Conservation (phyloP, 2,329 filamentous ascomycete genomes). For the Coniochaeta prunicola region DNA sequence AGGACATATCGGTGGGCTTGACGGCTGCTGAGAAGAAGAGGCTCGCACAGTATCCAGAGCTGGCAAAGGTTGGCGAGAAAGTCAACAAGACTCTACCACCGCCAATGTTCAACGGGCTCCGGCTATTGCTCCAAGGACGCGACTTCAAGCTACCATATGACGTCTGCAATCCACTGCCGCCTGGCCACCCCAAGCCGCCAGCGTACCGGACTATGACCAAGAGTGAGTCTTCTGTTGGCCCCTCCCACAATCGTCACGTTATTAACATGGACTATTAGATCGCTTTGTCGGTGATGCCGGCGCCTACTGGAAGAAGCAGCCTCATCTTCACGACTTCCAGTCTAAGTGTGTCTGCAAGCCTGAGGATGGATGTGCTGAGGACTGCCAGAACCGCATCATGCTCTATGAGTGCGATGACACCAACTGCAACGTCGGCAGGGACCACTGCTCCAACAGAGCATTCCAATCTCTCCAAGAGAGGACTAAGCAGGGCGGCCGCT, state of each 20-base stretch:
- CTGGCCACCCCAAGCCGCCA: conserved; percentile 82
- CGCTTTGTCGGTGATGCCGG: conserved; percentile 82
- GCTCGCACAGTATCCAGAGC: conserved; percentile 38
- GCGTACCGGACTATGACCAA: conserved; percentile 90
- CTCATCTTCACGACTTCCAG: conserved; percentile 65
- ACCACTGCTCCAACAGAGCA: conserved; percentile 74
- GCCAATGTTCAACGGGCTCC: conserved; percentile 72
- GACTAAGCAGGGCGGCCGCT: conserved; percentile 72
- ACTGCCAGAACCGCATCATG: conserved; percentile 94
- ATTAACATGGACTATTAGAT: conserved; percentile 45
- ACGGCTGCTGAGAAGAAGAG: conserved; percentile 43
- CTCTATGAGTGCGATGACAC: conserved; percentile 90
- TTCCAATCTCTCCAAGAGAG: conserved; percentile 76
- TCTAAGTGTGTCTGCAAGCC: conserved; percentile 72
- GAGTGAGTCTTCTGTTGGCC: conserved; percentile 49
- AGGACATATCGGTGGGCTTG: conserved; percentile 40
- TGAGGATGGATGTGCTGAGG: conserved; percentile 77
- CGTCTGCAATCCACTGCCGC: conserved; percentile 78
- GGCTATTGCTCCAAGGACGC: conserved; percentile 61
- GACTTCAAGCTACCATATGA: conserved; percentile 89
- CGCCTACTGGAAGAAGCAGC: conserved; percentile 72
- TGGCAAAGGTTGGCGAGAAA: conserved; percentile 33
- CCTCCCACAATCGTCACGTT: neutral
- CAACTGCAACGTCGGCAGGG: conserved; percentile 76
- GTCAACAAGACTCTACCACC: conserved; percentile 58